These are phyloP conservation scores for Xylogone sp. DNA, from an alignment of 2,329 filamentous ascomycete genomes.

Conservation along the genomic window DNA sequence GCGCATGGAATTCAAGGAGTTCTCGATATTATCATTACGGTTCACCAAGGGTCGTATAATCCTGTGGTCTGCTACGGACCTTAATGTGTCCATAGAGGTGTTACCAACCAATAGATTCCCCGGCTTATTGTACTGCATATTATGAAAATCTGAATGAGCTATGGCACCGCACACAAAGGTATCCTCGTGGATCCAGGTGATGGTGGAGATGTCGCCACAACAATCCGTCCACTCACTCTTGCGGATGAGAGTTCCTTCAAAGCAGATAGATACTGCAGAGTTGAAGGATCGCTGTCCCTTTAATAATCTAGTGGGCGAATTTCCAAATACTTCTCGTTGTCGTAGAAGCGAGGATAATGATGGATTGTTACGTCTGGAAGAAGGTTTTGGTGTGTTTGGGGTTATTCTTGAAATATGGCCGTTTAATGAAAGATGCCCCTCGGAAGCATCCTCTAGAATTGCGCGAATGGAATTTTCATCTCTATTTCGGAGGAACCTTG, in stretches of 20 bases:
- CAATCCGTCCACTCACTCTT: conserved; percentile 56
- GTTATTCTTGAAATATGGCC: conserved; percentile 3
- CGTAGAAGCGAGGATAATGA: conserved; percentile 14
- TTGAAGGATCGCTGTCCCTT: conserved; percentile 17
- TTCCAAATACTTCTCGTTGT: conserved; percentile 21
- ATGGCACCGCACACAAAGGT: conserved; percentile 58
- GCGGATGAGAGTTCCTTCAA: conserved; percentile 49
- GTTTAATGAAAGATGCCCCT: conserved; percentile 3
- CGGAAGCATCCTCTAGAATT: conserved; percentile 15
- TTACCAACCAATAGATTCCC: conserved; percentile 59
- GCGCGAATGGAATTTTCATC: conserved; percentile 22
- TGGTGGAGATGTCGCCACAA: conserved; percentile 56
- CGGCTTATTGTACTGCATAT: conserved; percentile 63
- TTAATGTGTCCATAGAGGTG: conserved; percentile 37
- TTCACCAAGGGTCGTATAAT: conserved; percentile 48
- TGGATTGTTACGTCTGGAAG: neutral
- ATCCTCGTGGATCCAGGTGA: conserved; percentile 52
- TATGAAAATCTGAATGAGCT: conserved; percentile 57
- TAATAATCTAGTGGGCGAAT: conserved; percentile 10
- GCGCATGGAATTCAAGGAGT: conserved; percentile 52
- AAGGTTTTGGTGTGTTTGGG: neutral
- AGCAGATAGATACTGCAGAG: conserved; percentile 10
- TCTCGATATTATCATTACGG: conserved; percentile 42
- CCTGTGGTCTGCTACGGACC: conserved; percentile 52
- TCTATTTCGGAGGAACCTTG: conserved; percentile 55